phyloP scores from a whole-genome alignment of 208 protist species.

The Trypanosoma lewisi region DNA sequence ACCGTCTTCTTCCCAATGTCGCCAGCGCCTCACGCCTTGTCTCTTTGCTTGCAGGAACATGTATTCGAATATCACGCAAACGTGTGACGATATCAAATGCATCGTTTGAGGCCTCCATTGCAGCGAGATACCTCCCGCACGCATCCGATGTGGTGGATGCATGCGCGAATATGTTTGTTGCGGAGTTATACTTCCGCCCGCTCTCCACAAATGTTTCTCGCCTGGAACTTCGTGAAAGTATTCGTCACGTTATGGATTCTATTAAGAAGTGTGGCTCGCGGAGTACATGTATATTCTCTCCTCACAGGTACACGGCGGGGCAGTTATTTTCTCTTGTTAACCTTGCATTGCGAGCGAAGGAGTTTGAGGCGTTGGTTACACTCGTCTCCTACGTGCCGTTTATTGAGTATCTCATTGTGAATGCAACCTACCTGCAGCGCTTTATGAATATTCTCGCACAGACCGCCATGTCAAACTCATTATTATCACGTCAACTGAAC shows the following conservation, averaged over 20 bases:
- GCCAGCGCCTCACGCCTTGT: constrained; percentile 70
- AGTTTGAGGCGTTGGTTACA: constrained; percentile 44
- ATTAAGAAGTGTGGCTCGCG: constrained; percentile 32
- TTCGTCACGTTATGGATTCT: constrained; percentile 39
- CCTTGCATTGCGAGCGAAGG: constrained; percentile 43
- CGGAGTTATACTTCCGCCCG: constrained; percentile 63
- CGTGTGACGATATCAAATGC: constrained; percentile 41
- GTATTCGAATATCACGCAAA: constrained; percentile 37
- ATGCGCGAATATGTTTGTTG: constrained; percentile 49
- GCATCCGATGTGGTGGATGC: constrained; percentile 40
- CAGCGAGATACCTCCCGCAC: constrained; percentile 39
- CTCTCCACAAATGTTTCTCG: constrained; percentile 27
- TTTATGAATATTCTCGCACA: constrained; percentile 51
- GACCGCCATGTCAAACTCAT: constrained; percentile 20
- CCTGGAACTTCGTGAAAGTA: constrained; percentile 20
- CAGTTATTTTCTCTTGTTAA: constrained; percentile 74
- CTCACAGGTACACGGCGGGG: constrained; percentile 45
- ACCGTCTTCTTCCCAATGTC: constrained; percentile 75
- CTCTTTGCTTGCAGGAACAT: constrained; percentile 64
- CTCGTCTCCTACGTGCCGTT: constrained; percentile 66
- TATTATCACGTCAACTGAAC: constrained; percentile 25
- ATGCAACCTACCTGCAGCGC: constrained; percentile 38
- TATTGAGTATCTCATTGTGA: constrained; percentile 53
- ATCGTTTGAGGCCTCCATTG: constrained; percentile 59
- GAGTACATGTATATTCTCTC: constrained; percentile 35